phyloP scores from a whole-genome alignment of 345 rosid genomes.

The Brassica juncea region DNA sequence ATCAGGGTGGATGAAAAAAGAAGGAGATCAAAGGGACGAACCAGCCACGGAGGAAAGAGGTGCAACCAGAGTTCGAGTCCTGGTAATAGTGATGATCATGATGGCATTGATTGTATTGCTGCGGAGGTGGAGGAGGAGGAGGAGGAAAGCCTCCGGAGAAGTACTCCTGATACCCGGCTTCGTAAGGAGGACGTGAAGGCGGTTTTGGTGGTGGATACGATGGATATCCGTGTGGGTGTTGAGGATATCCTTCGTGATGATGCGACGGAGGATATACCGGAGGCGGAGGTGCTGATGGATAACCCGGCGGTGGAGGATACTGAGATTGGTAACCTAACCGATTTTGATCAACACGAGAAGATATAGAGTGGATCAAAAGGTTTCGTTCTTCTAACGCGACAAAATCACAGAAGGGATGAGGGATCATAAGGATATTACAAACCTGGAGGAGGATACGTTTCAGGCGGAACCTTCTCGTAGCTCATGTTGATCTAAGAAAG shows the following conservation, averaged over 20 bases:
- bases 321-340: constrained; percentile 19
- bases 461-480: constrained; percentile 57
- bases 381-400: background rate
- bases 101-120: constrained; percentile 41
- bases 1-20: background rate
- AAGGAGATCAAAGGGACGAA: constrained; percentile 23
- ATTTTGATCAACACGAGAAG: background rate
- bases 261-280: constrained; percentile 50
- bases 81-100: constrained; percentile 52
- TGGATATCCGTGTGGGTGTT: constrained; percentile 37
- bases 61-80: constrained; percentile 47
- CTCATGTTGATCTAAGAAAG: constrained; percentile 45
- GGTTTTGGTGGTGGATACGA: constrained; percentile 51
- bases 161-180: constrained; percentile 77
- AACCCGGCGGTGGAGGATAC: constrained; percentile 46
- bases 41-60: constrained; percentile 70
- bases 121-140: constrained; percentile 46
- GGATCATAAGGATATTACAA: background rate
- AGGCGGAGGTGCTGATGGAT: constrained; percentile 59
- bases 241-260: constrained; percentile 54
- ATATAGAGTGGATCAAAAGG: background rate
- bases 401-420: background rate
- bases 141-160: constrained; percentile 59
- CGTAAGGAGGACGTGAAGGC: constrained; percentile 43
- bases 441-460: constrained; percentile 68